Conservation (phyloP, 768 basidiomycete genomes). For the Terana coerulea region DNA sequence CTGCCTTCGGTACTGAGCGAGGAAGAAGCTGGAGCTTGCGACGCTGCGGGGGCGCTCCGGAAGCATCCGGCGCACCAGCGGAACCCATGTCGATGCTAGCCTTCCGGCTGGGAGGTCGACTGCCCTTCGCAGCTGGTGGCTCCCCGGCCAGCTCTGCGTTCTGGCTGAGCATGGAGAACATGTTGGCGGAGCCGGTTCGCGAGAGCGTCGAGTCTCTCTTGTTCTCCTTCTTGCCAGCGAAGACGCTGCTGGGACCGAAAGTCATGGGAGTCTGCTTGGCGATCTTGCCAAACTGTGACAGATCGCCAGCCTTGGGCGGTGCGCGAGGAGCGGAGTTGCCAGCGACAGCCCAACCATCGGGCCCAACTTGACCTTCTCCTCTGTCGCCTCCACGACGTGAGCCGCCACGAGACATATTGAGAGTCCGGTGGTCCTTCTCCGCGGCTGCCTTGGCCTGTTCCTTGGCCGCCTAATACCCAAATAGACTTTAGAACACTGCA, state of each 20-base stretch:
- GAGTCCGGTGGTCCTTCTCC: conserved; percentile 53
- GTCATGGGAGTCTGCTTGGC: conserved; percentile 60
- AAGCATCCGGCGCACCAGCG: conserved; percentile 40
- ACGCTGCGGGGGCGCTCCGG: conserved; percentile 41
- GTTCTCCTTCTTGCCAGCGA: conserved; percentile 64
- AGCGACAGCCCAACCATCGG: conserved; percentile 89
- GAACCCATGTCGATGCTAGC: conserved; percentile 47
- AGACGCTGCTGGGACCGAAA: conserved; percentile 85
- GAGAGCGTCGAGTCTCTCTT: conserved; percentile 72
- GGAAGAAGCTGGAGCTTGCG: conserved; percentile 74
- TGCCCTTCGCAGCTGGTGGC: conserved; percentile 43
- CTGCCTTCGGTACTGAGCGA: conserved; percentile 65
- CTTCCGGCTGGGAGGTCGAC: conserved; percentile 46
- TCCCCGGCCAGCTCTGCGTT: conserved; percentile 54
- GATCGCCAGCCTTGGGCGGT: conserved; percentile 77
- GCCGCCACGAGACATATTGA: conserved; percentile 85
- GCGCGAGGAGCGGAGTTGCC: conserved; percentile 38
- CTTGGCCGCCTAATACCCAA: conserved; percentile 67
- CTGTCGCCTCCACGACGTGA: conserved; percentile 83
- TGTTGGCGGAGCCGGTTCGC: conserved; percentile 79
- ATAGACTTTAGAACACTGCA: conserved; percentile 6
- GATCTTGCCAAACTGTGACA: conserved; percentile 88
- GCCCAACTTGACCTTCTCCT: conserved; percentile 52
- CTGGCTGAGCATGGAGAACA: conserved; percentile 83
- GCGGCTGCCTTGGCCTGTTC: conserved; percentile 74